Conservation (phyloP, 202 grass and related monocot species). For the Dendrocalamus latiflorus region DNA sequence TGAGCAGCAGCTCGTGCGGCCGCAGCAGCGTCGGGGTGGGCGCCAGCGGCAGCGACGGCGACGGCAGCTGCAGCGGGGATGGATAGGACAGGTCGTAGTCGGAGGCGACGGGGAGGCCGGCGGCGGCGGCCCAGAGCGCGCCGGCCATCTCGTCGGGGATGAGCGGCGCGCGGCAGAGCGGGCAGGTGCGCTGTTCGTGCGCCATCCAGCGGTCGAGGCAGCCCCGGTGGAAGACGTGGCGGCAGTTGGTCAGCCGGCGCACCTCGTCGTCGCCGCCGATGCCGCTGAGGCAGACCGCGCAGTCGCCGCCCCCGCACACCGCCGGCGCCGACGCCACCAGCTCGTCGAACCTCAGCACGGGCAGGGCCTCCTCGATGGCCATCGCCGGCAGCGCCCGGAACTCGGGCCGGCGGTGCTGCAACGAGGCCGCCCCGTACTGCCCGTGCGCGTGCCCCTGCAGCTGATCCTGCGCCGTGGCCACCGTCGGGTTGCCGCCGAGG, state of each 20-base stretch:
- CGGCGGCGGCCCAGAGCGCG: not conserved
- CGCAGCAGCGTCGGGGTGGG: conserved; percentile 45
- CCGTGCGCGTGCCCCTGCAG: not conserved
- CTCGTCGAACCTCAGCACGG: conserved; percentile 65
- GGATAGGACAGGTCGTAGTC: conserved; percentile 38
- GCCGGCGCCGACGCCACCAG: conserved; percentile 19
- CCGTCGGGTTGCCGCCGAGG: conserved; percentile 16
- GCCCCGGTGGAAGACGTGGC: conserved; percentile 82
- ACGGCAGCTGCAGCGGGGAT: conserved; percentile 3
- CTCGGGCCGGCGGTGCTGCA: conserved; percentile 46
- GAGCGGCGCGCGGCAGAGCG: conserved; percentile 84
- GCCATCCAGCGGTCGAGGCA: conserved; percentile 90
- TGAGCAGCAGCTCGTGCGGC: conserved; percentile 51
- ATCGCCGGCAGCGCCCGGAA: conserved; percentile 48
- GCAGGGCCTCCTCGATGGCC: conserved; percentile 60
- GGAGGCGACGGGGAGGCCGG: not conserved
- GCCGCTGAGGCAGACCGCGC: conserved; percentile 69
- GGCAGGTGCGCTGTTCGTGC: conserved; percentile 79
- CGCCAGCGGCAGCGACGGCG: not conserved
- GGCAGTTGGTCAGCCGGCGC: conserved; percentile 64
- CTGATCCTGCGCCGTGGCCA: not conserved
- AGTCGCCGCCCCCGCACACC: conserved; percentile 36
- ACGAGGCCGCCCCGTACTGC: not conserved
- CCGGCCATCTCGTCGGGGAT: conserved; percentile 32
- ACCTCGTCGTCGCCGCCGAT: conserved; percentile 71